Evolutionary conservation across 2,329 filamentous ascomycete genomes (phyloP).

Genomic region (Colletotrichum scovillei): DNA sequence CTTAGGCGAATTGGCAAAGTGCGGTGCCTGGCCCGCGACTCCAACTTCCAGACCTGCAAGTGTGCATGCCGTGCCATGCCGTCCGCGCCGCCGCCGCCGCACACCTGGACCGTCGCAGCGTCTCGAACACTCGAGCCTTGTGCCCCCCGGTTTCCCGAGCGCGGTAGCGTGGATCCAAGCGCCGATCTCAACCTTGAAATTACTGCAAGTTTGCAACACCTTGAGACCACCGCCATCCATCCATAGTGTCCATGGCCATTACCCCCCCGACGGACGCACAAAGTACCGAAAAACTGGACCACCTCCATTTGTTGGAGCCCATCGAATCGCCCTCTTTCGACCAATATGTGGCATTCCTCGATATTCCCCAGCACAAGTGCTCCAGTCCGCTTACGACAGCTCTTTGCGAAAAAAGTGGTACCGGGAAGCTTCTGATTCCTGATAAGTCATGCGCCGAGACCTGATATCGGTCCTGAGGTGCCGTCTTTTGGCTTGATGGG

Average conservation of each 20-base stretch:
- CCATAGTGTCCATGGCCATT: no score
- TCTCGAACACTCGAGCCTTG: constrained; percentile 7
- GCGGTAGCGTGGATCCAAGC: constrained; percentile 31
- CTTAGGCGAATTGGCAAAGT: no score
- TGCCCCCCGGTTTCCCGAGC: constrained; percentile 10
- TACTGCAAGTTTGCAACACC: not conserved
- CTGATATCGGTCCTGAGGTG: constrained; percentile 19
- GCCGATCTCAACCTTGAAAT: constrained; percentile 31
- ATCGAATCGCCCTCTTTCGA: not conserved
- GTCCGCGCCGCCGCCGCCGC: not conserved
- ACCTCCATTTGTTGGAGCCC: not conserved
- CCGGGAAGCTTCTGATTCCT: not conserved
- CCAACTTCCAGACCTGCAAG: no score
- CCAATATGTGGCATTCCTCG: not conserved
- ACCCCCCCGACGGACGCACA: not conserved
- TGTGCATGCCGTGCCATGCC: not conserved
- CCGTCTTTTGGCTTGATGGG: constrained; percentile 1
- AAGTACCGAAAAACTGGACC: not conserved
- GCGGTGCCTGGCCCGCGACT: no score
- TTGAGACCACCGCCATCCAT: not conserved
- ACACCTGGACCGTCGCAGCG: not conserved
- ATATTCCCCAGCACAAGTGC: not conserved
- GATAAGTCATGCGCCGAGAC: constrained; percentile 31
- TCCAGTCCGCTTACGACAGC: constrained; percentile 26
- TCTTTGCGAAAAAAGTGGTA: constrained; percentile 18